Evolutionary conservation across 805 yeast species (phyloP).

Genomic region (Candida ortonii): DNA sequence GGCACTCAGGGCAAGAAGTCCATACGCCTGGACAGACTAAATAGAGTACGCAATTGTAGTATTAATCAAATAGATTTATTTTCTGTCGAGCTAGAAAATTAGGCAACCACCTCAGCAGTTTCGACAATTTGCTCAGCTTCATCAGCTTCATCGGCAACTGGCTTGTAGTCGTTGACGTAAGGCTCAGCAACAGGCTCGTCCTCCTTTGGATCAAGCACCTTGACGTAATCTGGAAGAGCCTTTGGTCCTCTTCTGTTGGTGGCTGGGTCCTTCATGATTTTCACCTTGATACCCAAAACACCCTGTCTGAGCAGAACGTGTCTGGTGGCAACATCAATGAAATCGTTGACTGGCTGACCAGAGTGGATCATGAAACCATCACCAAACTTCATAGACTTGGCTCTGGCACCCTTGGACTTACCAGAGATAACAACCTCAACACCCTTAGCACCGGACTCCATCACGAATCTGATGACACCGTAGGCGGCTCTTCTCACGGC

Average conservation of each 20-base stretch:
- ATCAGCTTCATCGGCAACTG: constrained; percentile 35
- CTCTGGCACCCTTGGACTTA: constrained; percentile 99
- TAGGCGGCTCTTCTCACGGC: constrained; percentile 99
- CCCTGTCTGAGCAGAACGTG: constrained; percentile 99
- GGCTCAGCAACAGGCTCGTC: constrained; percentile 81
- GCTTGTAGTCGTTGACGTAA: constrained; percentile 73
- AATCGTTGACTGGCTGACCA: constrained; percentile 99
- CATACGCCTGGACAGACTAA: constrained; percentile 41
- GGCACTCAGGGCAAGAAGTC: constrained; percentile 40
- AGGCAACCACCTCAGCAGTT: too few relatives aligned
- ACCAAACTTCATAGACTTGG: constrained; percentile 99
- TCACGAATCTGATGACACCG: constrained; percentile 99
- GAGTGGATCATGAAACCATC: constrained; percentile 99
- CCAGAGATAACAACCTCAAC: constrained; percentile 99
- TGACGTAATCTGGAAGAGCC: constrained; percentile 93
- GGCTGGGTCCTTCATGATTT: constrained; percentile 99
- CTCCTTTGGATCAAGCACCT: constrained; percentile 91
- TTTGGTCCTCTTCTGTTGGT: constrained; percentile 79
- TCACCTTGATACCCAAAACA: constrained; percentile 98
- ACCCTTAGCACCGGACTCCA: constrained; percentile 99
- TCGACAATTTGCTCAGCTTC: constrained; percentile 39
- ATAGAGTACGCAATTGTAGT: constrained; percentile 4
- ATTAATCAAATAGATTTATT: background rate
- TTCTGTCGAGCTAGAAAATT: constrained; percentile 7
- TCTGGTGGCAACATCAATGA: constrained; percentile 98